Percentiles rank a stretch among this genome's conserved stretches.
Evolutionary conservation across 345 rosid species (phyloP).

Genomic region (Lenwebbia sp.): DNA sequence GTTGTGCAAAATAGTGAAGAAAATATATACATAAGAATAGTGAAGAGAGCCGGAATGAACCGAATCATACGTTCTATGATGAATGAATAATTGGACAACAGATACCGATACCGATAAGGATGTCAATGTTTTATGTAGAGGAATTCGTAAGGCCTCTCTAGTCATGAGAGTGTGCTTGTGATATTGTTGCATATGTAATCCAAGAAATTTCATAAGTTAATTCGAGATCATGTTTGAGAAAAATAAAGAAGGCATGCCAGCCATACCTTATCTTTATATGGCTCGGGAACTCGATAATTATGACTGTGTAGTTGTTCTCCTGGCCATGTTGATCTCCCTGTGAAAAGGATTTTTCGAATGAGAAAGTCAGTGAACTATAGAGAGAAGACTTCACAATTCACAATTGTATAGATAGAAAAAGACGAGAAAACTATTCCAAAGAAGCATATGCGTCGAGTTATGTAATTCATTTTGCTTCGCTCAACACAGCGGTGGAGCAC

Average conservation of each 20-base stretch:
- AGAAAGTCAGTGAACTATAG: background rate
- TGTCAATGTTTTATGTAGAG: background rate
- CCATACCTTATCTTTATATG: background rate
- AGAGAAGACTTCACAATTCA: background rate
- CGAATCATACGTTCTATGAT: background rate
- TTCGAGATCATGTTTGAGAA: background rate
- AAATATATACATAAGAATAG: background rate
- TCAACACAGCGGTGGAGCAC: too few relatives aligned
- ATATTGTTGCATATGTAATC: background rate
- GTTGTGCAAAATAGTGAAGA: background rate
- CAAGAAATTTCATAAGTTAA: background rate
- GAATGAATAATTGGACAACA: background rate
- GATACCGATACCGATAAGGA: background rate
- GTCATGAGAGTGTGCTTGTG: background rate
- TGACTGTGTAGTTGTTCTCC: background rate
- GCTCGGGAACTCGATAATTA: background rate
- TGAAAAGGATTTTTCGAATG: background rate
- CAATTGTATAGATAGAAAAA: background rate
- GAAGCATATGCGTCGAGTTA: background rate
- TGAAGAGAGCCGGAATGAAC: background rate
- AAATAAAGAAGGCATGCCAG: background rate
- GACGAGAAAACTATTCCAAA: background rate
- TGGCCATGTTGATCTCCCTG: background rate
- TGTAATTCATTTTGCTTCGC: background rate
- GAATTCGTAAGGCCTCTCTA: background rate